Conservation (phyloP, 306 rosid genomes). For the Sicyos edulis region DNA sequence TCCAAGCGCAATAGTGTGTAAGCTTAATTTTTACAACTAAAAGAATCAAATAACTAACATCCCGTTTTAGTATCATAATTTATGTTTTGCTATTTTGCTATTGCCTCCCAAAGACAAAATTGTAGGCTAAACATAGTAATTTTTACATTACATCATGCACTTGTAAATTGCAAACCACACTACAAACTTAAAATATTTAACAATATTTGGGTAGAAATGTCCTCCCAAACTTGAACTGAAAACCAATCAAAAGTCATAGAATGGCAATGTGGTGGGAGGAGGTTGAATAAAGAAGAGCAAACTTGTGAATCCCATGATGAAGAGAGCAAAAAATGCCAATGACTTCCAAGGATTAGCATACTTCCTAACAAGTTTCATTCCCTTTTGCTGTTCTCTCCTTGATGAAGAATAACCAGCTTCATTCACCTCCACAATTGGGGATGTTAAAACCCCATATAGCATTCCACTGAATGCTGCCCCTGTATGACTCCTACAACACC, state of each 20-base stretch:
- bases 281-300: constrained; percentile 60
- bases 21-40: no score
- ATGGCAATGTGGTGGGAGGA: constrained; percentile 40
- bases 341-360: constrained; percentile 63
- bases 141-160: background rate
- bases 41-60: no score
- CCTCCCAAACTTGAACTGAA: background rate
- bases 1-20: no score
- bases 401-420: constrained; percentile 40
- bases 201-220: background rate
- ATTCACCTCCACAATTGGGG: constrained; percentile 49
- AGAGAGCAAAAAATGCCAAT: constrained; percentile 45
- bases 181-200: background rate
- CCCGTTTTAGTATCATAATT: no score
- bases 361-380: constrained; percentile 52
- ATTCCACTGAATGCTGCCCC: constrained; percentile 72
- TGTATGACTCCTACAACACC: constrained; percentile 59
- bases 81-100: no score
- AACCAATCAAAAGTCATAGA: background rate
- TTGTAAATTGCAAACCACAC: background rate
- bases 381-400: constrained; percentile 50
- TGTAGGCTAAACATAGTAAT: background rate
- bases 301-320: constrained; percentile 44
- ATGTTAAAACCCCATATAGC: constrained; percentile 58
- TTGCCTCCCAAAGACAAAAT: background rate